These are phyloP conservation scores for Sarocladium kiliense DNA, from an alignment of 2,329 filamentous ascomycete species.

Conservation along the genomic window DNA sequence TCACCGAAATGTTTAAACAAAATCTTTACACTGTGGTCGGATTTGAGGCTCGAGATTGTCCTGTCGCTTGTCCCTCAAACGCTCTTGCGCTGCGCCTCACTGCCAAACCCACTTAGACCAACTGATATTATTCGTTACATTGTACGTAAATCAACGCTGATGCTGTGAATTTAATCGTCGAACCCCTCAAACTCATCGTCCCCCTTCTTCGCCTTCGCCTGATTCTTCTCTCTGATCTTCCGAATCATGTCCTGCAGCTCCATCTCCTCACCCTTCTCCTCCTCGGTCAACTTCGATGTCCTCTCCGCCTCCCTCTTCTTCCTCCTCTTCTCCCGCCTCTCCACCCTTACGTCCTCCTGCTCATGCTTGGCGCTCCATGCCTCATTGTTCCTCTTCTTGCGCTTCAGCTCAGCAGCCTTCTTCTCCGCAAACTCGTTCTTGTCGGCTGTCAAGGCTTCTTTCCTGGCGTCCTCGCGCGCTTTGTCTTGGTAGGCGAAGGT, in stretches of 20 bases:
- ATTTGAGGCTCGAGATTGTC: too few relatives aligned
- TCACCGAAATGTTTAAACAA: too few relatives aligned
- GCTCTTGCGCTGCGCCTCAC: too few relatives aligned
- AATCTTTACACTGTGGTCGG: too few relatives aligned
- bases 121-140: too few relatives aligned
- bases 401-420: constrained; percentile 36
- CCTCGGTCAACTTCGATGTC: constrained; percentile 62
- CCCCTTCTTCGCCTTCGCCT: constrained; percentile 32
- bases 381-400: constrained; percentile 58
- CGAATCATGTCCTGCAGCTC: constrained; percentile 61
- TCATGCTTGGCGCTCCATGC: constrained; percentile 72
- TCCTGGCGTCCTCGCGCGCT: constrained; percentile 60
- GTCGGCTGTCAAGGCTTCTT: constrained; percentile 48
- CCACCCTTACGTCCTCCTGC: constrained; percentile 56
- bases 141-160: constrained; percentile 7
- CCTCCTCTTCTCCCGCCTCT: constrained; percentile 59
- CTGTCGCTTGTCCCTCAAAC: too few relatives aligned
- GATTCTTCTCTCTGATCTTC: constrained; percentile 56
- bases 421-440: constrained; percentile 32
- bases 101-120: too few relatives aligned
- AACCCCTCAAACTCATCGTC: constrained; percentile 57
- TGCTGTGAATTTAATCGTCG: constrained; percentile 31
- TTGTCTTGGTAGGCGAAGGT: constrained; percentile 68
- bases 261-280: constrained; percentile 57
- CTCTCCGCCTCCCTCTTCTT: constrained; percentile 60